Conservation (phyloP, 371 early-diverging fungal genomes). For the Haplosporangium sp. region DNA sequence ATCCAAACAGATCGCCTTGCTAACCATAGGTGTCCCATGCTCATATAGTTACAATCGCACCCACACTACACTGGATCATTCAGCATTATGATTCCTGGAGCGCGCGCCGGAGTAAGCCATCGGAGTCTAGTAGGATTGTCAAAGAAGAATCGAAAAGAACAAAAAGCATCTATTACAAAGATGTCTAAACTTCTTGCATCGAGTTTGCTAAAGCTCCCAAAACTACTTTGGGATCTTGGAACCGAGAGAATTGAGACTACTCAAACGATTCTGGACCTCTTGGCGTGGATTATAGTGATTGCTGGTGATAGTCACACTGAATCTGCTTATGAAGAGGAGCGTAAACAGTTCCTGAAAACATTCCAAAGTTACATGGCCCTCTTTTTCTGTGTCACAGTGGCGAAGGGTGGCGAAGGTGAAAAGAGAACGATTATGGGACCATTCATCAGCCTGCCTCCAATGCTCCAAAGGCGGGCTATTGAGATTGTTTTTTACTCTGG, state of each 20-base stretch:
- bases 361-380: conserved; percentile 60
- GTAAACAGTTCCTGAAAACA: conserved; percentile 55
- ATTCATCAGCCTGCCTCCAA: conserved; percentile 58
- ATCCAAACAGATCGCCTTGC: background rate
- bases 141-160: conserved; percentile 31
- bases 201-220: conserved; percentile 65
- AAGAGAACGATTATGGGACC: conserved; percentile 62
- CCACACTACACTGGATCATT: conserved; percentile 55
- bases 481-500: conserved; percentile 63
- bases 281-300: conserved; percentile 34
- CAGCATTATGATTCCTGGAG: conserved; percentile 36
- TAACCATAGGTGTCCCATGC: background rate
- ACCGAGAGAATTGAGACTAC: conserved; percentile 61
- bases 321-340: conserved; percentile 52
- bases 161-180: conserved; percentile 33
- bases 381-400: conserved; percentile 62
- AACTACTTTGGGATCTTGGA: conserved; percentile 67
- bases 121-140: conserved; percentile 19
- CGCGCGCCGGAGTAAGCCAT: conserved; percentile 2
- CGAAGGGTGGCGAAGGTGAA: conserved; percentile 38
- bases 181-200: conserved; percentile 32
- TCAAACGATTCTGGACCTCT: conserved; percentile 50
- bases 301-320: conserved; percentile 40
- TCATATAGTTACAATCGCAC: conserved; percentile 45
- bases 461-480: conserved; percentile 62